phyloP scores from a whole-genome alignment of 192 early-diverging fungal species.

The Coemansia sp. region DNA sequence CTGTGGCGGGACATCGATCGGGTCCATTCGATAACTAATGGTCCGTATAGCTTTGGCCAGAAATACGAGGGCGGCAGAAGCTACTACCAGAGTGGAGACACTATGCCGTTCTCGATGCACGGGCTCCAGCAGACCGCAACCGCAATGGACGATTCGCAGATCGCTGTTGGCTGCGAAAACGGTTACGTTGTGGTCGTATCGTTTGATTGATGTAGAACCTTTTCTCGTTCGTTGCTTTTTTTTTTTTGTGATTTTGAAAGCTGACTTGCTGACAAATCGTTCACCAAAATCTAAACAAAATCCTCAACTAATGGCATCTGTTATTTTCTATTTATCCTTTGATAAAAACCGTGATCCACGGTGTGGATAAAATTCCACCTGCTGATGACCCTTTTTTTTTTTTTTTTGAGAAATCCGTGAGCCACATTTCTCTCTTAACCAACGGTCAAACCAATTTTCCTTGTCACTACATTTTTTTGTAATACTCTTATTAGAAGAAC shows the following conservation, averaged over 20 bases:
- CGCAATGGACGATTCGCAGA: conserved; percentile 39
- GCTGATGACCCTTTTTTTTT: background rate
- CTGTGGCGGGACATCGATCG: conserved; percentile 29
- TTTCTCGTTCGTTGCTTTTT: background rate
- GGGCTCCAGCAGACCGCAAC: conserved; percentile 11
- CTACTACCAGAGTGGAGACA: background rate
- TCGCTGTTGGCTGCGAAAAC: conserved; percentile 44
- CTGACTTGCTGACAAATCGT: background rate
- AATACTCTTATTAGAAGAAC: too few relatives aligned
- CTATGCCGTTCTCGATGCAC: conserved; percentile 15
- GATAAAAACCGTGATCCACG: background rate
- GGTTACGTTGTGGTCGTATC: conserved; percentile 42
- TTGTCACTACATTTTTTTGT: too few relatives aligned
- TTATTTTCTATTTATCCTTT: too few relatives aligned
- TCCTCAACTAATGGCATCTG: too few relatives aligned
- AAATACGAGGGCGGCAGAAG: background rate
- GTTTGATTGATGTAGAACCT: conserved; percentile 24
- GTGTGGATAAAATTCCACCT: background rate
- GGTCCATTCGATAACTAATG: conserved; percentile 8
- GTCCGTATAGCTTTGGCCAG: background rate
- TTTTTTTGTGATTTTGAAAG: background rate
- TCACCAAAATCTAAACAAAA: too few relatives aligned
- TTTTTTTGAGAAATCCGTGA: too few relatives aligned
- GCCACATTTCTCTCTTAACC: too few relatives aligned
- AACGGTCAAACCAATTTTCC: too few relatives aligned